Evolutionary conservation across 2,329 filamentous ascomycete species (phyloP), one percentile per base, ranked within the genome.

Genomic region (Fusarium cicatricum): DNA sequence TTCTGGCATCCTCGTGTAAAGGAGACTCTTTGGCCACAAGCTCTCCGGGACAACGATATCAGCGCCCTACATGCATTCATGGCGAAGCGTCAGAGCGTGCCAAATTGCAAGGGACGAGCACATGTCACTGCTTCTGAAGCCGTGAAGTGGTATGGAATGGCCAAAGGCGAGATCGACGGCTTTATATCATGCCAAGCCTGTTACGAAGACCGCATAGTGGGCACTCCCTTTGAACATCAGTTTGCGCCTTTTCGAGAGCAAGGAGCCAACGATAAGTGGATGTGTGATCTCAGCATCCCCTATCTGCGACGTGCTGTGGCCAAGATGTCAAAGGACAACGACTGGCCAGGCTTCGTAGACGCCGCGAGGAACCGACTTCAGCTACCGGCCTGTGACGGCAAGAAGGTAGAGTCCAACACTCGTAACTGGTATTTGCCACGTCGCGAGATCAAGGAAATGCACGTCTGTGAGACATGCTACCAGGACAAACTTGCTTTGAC

Each of bases 171-270:
- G 4, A 64, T 76, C 0, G 53, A 66, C 1, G 70, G 70, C 1
- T 71, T 78, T 21, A 62, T 78, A 3, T 61, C 73, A 0, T 79
- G 77, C 26, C 70, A 77, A 26, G 71, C 76, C 4, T 78, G 77
- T 43, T 74, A 72, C 52, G 68, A 75, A 11, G 73, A 78, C 34
- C 43, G 54, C 1, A 54, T 77, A 3, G 61, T 52, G 1, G 70
- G 65, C 0, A 71, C 66, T 0, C 11, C 64, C 0, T 74, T 77
- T 14, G 72, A 72, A 9, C 14, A 55, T 4, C 62, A 52, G 1
- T 77, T 78, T n/a, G 60, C 60, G 1, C 64, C 60, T 0, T 58
- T 59, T 36, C 36, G 46, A 1, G 15, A 64, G 1, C 75, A 76
- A 50, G 59, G 56, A 0, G 55, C 59, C 0, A 44, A 63, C 0